Conservation (phyloP, 2,329 filamentous ascomycete genomes). For the Botrytis fabae region DNA sequence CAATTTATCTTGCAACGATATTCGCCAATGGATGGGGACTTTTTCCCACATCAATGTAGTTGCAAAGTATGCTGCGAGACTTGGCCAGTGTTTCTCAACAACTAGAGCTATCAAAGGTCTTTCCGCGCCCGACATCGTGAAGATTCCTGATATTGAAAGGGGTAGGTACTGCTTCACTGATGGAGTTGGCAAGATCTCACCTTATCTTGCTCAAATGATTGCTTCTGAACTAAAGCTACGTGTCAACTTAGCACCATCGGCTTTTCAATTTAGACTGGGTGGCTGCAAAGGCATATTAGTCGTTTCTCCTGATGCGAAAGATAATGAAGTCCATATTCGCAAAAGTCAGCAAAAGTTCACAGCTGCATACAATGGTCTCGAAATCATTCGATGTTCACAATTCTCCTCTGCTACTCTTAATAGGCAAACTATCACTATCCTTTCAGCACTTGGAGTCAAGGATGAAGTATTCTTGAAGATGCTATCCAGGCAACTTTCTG, state of each 20-base stretch:
- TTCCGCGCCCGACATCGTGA: slow-evolving; percentile 54
- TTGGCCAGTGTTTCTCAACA: slow-evolving; percentile 95
- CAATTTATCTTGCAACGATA: slow-evolving; percentile 68
- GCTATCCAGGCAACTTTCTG: slow-evolving; percentile 64
- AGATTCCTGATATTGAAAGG: slow-evolving; percentile 68
- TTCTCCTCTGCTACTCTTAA: slow-evolving; percentile 81
- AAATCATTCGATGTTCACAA: slow-evolving; percentile 80
- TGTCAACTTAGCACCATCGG: slow-evolving; percentile 66
- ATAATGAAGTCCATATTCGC: slow-evolving; percentile 73
- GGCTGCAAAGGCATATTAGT: slow-evolving; percentile 89
- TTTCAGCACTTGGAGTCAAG: slow-evolving; percentile 73
- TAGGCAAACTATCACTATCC: slow-evolving; percentile 83
- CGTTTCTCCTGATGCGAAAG: slow-evolving; percentile 67
- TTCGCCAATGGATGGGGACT: slow-evolving; percentile 83
- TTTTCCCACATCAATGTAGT: slow-evolving; percentile 79
- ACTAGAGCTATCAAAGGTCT: slow-evolving; percentile 72
- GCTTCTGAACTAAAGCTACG: slow-evolving; percentile 66
- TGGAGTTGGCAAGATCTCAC: slow-evolving; percentile 90
- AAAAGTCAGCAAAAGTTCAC: slow-evolving; percentile 87
- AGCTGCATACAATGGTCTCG: slow-evolving; percentile 68
- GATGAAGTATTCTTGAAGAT: slow-evolving; percentile 66
- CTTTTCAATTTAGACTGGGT: slow-evolving; percentile 88
- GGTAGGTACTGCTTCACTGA: slow-evolving; percentile 80
- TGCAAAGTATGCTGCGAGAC: slow-evolving; percentile 85
- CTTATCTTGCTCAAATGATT: slow-evolving; percentile 71